Evolutionary conservation across 257 asterid species (phyloP).

Genomic region (Ehretia macrophylla): DNA sequence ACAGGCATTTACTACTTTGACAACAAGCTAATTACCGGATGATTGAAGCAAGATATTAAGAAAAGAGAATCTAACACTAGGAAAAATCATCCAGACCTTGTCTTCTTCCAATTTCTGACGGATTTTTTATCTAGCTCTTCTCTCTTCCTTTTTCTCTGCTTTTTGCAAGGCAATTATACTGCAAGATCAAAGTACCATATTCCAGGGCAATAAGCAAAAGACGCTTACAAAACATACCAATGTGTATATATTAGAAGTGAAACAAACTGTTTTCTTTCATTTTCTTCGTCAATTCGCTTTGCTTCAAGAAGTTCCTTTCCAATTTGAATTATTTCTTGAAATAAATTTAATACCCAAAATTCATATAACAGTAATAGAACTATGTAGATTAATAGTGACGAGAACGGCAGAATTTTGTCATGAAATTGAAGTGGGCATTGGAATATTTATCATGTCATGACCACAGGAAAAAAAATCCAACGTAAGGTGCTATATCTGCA

Average conservation of each 20-base stretch:
- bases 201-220: slow-evolving; percentile 14
- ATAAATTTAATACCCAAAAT: slow-evolving; percentile 4
- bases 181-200: slow-evolving; percentile 20
- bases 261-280: slow-evolving; percentile 95
- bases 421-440: background rate
- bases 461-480: background rate
- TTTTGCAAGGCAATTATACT: slow-evolving; percentile 84
- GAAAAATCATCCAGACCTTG: slow-evolving; percentile 51
- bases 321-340: slow-evolving; percentile 84
- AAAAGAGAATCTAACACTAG: slow-evolving; percentile 8
- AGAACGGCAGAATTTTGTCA: no score
- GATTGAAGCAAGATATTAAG: slow-evolving; percentile 5
- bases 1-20: background rate
- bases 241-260: slow-evolving; percentile 7
- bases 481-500: no score
- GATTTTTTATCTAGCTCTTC: slow-evolving; percentile 85
- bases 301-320: slow-evolving; percentile 95
- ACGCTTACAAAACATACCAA: slow-evolving; percentile 4
- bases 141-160: slow-evolving; percentile 96
- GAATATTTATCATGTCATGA: no score
- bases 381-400: slow-evolving; percentile 1
- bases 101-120: slow-evolving; percentile 97
- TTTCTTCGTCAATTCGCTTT: slow-evolving; percentile 91
- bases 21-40: background rate
- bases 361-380: background rate